These are phyloP conservation scores for Vanrija humicola DNA, from an alignment of 1,284 basidiomycete species.

Conservation along the genomic window DNA sequence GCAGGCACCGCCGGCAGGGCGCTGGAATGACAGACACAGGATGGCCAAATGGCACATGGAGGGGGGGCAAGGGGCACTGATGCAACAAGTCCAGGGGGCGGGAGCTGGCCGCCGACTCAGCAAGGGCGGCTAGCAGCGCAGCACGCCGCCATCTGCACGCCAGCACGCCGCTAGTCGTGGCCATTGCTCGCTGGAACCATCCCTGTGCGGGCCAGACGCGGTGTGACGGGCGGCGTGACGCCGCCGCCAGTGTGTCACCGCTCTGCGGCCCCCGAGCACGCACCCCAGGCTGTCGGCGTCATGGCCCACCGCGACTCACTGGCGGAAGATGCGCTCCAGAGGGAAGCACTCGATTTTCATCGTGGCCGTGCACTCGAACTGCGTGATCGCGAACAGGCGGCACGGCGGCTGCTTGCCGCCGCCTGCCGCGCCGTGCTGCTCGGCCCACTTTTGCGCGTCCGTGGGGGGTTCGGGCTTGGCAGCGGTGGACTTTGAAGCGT, in stretches of 20 bases:
- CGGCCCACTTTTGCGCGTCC: too few species aligned
- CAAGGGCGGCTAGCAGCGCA: too few species aligned
- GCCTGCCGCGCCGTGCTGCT: too few species aligned
- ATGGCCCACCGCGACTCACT: constrained; percentile 9
- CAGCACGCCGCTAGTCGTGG: too few species aligned
- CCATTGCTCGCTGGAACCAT: too few species aligned
- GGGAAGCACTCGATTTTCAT: constrained; percentile 13
- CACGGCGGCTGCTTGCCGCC: neutral
- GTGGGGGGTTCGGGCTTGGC: too few species aligned
- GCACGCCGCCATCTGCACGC: too few species aligned
- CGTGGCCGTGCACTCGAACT: constrained; percentile 11
- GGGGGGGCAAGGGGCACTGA: neutral
- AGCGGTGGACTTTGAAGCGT: too few species aligned
- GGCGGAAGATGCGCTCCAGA: constrained; percentile 16
- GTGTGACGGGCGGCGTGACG: neutral
- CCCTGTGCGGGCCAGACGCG: neutral
- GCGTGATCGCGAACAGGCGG: constrained; percentile 11
- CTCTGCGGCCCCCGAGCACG: neutral
- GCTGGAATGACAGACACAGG: neutral
- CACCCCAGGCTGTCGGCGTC: neutral
- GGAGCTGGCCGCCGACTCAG: too few species aligned
- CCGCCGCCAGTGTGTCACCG: neutral
- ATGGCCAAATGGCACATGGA: neutral
- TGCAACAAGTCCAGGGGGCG: too few species aligned
- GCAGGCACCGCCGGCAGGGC: neutral